Base-by-base conservation (phyloP, 345 rosid genomes). In the Aquilaria sinensis region DNA sequence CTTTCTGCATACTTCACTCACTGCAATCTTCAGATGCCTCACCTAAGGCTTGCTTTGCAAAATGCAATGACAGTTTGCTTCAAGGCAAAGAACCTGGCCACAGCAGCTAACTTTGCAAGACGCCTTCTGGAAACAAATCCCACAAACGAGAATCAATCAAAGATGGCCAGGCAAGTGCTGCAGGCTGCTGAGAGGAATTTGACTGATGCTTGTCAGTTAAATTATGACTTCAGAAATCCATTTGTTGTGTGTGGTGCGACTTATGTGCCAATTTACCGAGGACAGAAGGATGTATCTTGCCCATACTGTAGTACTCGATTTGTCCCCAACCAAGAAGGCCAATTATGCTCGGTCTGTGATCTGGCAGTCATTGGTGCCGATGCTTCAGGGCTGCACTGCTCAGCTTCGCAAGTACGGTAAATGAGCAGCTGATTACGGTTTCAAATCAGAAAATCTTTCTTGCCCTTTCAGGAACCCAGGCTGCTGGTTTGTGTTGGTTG, bases 1-100 rank as follows among this genome's bases (percentile, higher is more conserved):
- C 97, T 93, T 32, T 97, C 98, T 12, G 98, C 98, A 50, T 93
- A 93, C 75, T 90, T 90, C 85, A 93, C 98, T 65, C 96, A 93
- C 73, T 88, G 93, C 73, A 84, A 80, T 72, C 93, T 92, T 76
- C 98, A 90, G 69, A 47, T 67, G 60, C 94, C 98, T 55, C 98
- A 93, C 73, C 57, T 86, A 53, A 75, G 94, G 73, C 87, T 93
- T 2, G 97, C 97, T 1, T 68, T 93, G 64, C 78, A 53, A 11
- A 90, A 82, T 49, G 97, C 97, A 37, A 90, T 90, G 96, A 70
- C 76, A 5, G 75, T 90, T 13, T 87, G 96, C 83, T 93, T 57
- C 81, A 93, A 81, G 83, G 72, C 88, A 9, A 88, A 74, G 88
- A 93, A 93, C 80, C 68, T 77, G 3, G 84, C 88, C 1, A 89